Percentiles rank a stretch among this genome's conserved stretches.
Conservation (phyloP, 352 stramenopile genomes). For the Phytophthora pistaciae region DNA sequence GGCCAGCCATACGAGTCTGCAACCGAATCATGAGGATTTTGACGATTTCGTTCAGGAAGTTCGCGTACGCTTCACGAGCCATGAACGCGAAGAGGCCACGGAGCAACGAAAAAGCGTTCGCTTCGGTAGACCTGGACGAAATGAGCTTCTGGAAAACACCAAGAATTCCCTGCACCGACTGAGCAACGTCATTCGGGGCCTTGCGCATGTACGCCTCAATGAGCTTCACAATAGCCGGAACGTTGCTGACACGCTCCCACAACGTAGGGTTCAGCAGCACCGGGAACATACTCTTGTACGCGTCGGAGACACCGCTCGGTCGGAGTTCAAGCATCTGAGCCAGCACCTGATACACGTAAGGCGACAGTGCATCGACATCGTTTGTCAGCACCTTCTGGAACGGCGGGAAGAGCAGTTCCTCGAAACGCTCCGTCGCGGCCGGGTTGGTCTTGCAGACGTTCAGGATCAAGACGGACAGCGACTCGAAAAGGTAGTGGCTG, state of each 20-base stretch:
- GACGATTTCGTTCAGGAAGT: constrained; percentile 92
- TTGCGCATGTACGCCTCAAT: constrained; percentile 98
- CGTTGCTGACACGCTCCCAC: constrained; percentile 98
- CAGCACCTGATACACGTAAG: constrained; percentile 99
- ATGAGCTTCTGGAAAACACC: constrained; percentile 99
- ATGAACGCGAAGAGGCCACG: constrained; percentile 91
- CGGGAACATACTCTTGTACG: constrained; percentile 96
- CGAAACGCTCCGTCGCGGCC: constrained; percentile 88
- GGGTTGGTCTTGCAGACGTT: constrained; percentile 93
- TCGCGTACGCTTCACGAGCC: constrained; percentile 73
- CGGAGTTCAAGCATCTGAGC: constrained; percentile 97
- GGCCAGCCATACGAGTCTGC: constrained; percentile 90
- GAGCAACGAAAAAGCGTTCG: constrained; percentile 95
- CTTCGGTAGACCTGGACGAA: constrained; percentile 93
- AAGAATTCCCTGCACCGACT: constrained; percentile 88
- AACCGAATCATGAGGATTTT: constrained; percentile 96
- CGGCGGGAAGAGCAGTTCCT: constrained; percentile 96
- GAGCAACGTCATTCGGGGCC: constrained; percentile 89
- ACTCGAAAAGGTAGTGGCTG: constrained; percentile 99
- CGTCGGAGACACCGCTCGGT: constrained; percentile 86
- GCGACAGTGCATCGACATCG: constrained; percentile 94
- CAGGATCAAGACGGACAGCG: constrained; percentile 95
- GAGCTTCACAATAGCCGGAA: constrained; percentile 97
- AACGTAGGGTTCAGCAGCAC: constrained; percentile 94
- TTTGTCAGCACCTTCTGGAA: constrained; percentile 98